A percentile compares a stretch with the other conserved stretches of the same genome.
phyloP scores from a whole-genome alignment of 805 yeast genomes.

The Isabelozyma gotoi region DNA sequence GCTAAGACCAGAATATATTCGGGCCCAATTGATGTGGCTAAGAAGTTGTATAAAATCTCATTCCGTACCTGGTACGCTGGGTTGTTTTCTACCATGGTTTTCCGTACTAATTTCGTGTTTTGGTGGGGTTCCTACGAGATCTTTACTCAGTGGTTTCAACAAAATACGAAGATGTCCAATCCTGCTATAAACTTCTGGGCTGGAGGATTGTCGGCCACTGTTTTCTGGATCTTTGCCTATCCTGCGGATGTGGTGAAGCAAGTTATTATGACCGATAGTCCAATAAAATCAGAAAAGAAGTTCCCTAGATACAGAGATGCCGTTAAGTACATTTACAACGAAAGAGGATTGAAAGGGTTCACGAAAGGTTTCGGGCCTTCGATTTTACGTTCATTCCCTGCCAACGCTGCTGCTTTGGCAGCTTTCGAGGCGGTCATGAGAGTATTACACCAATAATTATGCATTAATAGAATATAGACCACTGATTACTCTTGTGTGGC shows the following conservation, averaged over 20 bases:
- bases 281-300: conserved; percentile 58
- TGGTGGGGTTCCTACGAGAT: conserved; percentile 96
- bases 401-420: conserved; percentile 90
- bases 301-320: conserved; percentile 74
- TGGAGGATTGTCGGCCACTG: conserved; percentile 84
- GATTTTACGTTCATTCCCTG: conserved; percentile 82
- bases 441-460: conserved; percentile 24
- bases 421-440: conserved; percentile 87
- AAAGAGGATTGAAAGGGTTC: conserved; percentile 68
- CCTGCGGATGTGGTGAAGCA: conserved; percentile 90
- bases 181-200: conserved; percentile 86
- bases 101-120: conserved; percentile 80
- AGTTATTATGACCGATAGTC: conserved; percentile 76
- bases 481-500: no score
- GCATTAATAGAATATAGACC: not conserved
- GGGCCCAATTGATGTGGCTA: conserved; percentile 80
- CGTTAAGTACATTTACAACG: conserved; percentile 60
- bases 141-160: conserved; percentile 66
- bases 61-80: conserved; percentile 84
- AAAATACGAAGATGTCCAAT: conserved; percentile 61
- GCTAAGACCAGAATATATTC: conserved; percentile 61
- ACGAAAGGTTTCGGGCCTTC: conserved; percentile 81
- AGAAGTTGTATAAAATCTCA: conserved; percentile 53
- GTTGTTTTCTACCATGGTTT: conserved; percentile 79
- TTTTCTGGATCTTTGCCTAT: conserved; percentile 87